Evolutionary conservation across 306 rosid species (phyloP).

Genomic region (Castanea sativa): DNA sequence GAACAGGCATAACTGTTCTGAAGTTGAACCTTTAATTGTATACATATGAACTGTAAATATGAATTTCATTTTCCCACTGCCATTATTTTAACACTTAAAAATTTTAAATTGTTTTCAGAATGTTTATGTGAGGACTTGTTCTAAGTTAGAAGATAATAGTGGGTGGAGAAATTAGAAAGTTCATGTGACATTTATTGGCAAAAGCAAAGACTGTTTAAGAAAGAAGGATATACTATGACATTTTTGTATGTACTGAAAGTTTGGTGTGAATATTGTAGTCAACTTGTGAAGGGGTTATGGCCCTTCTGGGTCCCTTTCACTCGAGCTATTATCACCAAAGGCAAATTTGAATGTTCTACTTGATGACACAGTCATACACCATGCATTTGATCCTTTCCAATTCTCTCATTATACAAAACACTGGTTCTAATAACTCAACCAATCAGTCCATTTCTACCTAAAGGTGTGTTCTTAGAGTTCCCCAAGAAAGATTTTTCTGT

Average conservation of each 20-base stretch:
- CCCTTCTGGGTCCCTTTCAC: neutral
- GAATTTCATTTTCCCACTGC: neutral
- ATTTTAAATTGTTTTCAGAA: neutral
- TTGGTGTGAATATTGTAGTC: neutral
- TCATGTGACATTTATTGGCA: neutral
- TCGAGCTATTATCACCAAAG: neutral
- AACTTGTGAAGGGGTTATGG: neutral
- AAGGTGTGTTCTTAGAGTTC: neutral
- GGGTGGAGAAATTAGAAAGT: neutral
- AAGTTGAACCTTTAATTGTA: neutral
- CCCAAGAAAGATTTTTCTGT: neutral
- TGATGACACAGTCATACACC: neutral
- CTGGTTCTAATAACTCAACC: neutral
- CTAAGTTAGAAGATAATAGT: neutral
- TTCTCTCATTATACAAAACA: neutral
- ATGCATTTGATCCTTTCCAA: neutral
- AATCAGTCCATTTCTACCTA: neutral
- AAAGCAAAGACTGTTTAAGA: neutral
- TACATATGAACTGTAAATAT: neutral
- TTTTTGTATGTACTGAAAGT: neutral
- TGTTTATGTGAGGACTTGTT: neutral
- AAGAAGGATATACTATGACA: too few relatives aligned
- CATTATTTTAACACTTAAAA: slow-evolving; percentile 1
- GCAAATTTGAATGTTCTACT: neutral
- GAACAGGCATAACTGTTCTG: neutral